Evolutionary conservation across 352 stramenopile species (phyloP), one percentile per base, ranked within the genome.

Genomic region (Pythium dissimile): DNA sequence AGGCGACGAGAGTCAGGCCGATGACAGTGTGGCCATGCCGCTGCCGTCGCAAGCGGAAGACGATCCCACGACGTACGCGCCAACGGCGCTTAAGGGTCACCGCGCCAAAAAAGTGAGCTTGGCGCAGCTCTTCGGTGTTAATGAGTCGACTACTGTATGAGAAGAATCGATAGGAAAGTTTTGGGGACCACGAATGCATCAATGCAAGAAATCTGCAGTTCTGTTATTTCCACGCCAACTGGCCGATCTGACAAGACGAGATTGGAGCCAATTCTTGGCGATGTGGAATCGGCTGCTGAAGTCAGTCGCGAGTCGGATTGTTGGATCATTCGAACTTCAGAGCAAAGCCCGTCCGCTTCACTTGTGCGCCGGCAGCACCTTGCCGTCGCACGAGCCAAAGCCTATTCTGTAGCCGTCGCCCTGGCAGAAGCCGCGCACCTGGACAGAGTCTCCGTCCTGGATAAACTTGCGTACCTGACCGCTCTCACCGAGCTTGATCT

Each of bases 371-470:
- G 95, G 92, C 43, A 98, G 67, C 37, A 99, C 80, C 57, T 85
- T 97, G 56, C 89, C 95, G 34, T 84, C 77, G 68, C 94, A 98
- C 37, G 80, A 62, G 24, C 96, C 96, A 88, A 99, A 99, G 39
- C 96, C 96, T 71, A 99, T 94, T 72, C 92, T 85, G 71, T 86
- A 88, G 53, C 86, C 85, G 42, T 97, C 63, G 58, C 88, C 93
- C 64, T 97, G 71, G 69, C 93, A 98, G 48, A 83, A 97, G 15
- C 96, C 96, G 50, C 78, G 80, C 57, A 99, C 86, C n/a, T 88
- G 77, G 30, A 99, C 81, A 15, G 77, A 88, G 71, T 99, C 95
- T 38, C 92, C 91, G 72, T 98, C 96, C 67, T 97, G 75, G 49
- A 99, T 75, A 74, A 98, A 99, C 72, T 97, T 98, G 58, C 95